phyloP scores from a whole-genome alignment of 768 basidiomycete genomes.

The Calocera cornea region DNA sequence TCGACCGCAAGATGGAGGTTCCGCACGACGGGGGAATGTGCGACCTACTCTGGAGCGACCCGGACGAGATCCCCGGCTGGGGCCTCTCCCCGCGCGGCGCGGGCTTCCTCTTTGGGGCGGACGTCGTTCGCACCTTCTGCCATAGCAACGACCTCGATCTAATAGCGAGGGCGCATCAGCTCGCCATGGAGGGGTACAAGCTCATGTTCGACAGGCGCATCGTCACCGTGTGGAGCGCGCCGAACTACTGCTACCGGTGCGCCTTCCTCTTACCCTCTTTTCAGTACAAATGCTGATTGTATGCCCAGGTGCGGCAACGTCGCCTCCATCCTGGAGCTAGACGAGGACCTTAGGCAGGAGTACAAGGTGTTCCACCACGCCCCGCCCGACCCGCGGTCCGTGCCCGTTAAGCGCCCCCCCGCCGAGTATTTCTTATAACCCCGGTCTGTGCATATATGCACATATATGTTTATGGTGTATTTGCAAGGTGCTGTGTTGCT shows the following conservation, averaged over 20 bases:
- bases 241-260: conserved; percentile 95
- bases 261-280: conserved; percentile 21
- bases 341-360: conserved; percentile 83
- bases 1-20: conserved; percentile 93
- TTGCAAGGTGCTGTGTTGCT: not conserved
- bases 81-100: conserved; percentile 95
- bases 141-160: conserved; percentile 88
- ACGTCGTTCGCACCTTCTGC: conserved; percentile 79
- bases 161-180: conserved; percentile 92
- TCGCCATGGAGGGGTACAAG: conserved; percentile 96
- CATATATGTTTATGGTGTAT: not conserved
- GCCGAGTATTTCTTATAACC: conserved; percentile 70
- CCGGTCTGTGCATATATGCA: not conserved
- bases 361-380: conserved; percentile 94
- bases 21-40: conserved; percentile 99
- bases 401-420: conserved; percentile 71
- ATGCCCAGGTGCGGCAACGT: conserved; percentile 77
- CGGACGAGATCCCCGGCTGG: conserved; percentile 93
- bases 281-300: conserved; percentile 4
- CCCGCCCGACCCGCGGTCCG: conserved; percentile 65
- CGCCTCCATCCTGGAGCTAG: conserved; percentile 84
- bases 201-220: conserved; percentile 92
- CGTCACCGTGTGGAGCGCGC: conserved; percentile 96
- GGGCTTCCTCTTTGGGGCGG: conserved; percentile 86
- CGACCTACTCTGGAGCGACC: conserved; percentile 97